A percentile compares a stretch with the other conserved stretches of the same genome.
These are phyloP conservation scores for Sporobolomyces pararoseus DNA, from an alignment of 768 basidiomycete species.

Conservation along the genomic window DNA sequence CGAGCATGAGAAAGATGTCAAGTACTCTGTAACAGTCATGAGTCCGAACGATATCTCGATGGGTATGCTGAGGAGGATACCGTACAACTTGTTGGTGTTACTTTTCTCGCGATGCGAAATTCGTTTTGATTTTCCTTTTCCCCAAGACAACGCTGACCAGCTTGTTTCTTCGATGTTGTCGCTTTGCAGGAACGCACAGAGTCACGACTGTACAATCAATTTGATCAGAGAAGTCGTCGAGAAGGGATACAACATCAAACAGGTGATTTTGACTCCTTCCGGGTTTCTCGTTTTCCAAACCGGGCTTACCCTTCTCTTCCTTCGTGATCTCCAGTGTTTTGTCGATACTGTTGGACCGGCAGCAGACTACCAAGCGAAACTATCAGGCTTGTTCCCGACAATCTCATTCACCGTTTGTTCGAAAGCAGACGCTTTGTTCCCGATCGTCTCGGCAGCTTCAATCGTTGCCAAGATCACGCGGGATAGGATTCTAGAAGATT, in stretches of 20 bases:
- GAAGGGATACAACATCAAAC: slow-evolving; percentile 72
- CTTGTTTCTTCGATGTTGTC: neutral
- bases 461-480: slow-evolving; percentile 97
- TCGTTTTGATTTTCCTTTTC: too few relatives aligned
- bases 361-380: slow-evolving; percentile 74
- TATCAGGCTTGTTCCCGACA: slow-evolving; percentile 73
- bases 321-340: slow-evolving; percentile 62
- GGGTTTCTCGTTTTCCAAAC: neutral
- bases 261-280: slow-evolving; percentile 54
- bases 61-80: slow-evolving; percentile 81
- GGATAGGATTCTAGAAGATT: slow-evolving; percentile 80
- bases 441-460: slow-evolving; percentile 93
- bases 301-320: neutral
- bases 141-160: too few relatives aligned
- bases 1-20: slow-evolving; percentile 50
- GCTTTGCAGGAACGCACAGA: slow-evolving; percentile 62
- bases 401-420: slow-evolving; percentile 78
- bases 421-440: slow-evolving; percentile 94
- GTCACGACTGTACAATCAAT: slow-evolving; percentile 80
- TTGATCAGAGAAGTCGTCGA: slow-evolving; percentile 81
- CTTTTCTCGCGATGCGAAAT: too few relatives aligned
- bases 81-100: slow-evolving; percentile 62
- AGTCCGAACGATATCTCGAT: slow-evolving; percentile 87
- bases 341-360: slow-evolving; percentile 92
- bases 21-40: slow-evolving; percentile 53